These are phyloP conservation scores for Aspergillus hancockii DNA, from an alignment of 495 filamentous ascomycete species.

Conservation along the genomic window DNA sequence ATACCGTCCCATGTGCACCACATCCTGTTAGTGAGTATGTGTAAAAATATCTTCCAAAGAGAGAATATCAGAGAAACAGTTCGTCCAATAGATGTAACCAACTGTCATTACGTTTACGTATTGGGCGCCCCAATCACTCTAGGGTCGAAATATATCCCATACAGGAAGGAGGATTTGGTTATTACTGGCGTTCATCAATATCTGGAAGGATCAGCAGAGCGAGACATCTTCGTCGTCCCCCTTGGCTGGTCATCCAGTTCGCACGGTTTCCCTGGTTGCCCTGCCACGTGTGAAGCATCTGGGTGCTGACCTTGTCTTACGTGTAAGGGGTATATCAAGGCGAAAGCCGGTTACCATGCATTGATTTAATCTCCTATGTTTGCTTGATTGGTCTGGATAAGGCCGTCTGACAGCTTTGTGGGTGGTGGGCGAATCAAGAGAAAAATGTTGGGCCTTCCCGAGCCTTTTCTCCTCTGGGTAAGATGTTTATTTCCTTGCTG, in stretches of 20 bases:
- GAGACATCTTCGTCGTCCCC: not conserved
- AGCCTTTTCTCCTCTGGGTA: not conserved
- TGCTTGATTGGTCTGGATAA: not conserved
- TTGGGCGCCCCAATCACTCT: no score
- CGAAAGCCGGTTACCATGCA: no score
- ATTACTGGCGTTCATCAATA: no score
- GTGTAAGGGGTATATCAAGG: no score
- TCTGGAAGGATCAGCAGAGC: not conserved
- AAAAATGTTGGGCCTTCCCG: not conserved
- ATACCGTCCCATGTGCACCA: not conserved
- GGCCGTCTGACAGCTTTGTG: not conserved
- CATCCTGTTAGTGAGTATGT: no score
- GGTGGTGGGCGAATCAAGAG: not conserved
- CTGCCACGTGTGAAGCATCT: constrained; percentile 6
- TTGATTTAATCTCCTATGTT: not conserved
- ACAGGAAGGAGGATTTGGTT: no score
- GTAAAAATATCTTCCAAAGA: no score
- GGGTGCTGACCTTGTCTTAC: not conserved
- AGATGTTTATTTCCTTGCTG: not conserved
- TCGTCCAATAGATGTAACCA: no score
- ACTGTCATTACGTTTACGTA: no score
- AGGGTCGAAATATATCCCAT: no score
- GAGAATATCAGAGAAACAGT: no score
- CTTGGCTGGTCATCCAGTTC: constrained; percentile 10
- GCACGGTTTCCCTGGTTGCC: constrained; percentile 2